Conservation (phyloP, 2,329 filamentous ascomycete genomes). For the Coniella vitis region DNA sequence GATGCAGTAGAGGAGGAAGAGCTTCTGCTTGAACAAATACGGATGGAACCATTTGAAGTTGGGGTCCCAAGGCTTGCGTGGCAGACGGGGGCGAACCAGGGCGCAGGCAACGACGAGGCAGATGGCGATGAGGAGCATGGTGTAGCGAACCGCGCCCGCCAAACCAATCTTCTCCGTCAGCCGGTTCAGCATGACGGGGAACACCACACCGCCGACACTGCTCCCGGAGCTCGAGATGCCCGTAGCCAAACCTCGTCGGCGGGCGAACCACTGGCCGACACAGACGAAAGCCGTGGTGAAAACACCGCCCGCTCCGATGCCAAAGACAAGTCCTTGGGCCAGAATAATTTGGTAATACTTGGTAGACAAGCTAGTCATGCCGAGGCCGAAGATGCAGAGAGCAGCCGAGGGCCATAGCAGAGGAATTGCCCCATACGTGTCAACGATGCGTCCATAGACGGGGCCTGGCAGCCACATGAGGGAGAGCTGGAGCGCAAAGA, state of each 20-base stretch:
- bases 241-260: constrained; percentile 11
- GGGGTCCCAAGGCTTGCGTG: constrained; percentile 23
- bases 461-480: constrained; percentile 18
- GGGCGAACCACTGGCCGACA: constrained; percentile 17
- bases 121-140: constrained; percentile 14
- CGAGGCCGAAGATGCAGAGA: constrained; percentile 17
- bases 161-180: constrained; percentile 6
- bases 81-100: constrained; percentile 21
- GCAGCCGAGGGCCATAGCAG: constrained; percentile 14
- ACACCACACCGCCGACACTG: constrained; percentile 18
- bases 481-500: constrained; percentile 18
- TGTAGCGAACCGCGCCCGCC: constrained; percentile 7
- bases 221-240: constrained; percentile 14
- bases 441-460: constrained; percentile 18
- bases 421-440: constrained; percentile 18
- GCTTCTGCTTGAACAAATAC: constrained; percentile 20
- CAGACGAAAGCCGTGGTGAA: constrained; percentile 13
- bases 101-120: constrained; percentile 11
- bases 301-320: constrained; percentile 14
- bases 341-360: constrained; percentile 19
- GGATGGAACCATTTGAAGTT: constrained; percentile 23
- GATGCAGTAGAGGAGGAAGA: constrained; percentile 21
- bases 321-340: constrained; percentile 14
- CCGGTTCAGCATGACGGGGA: constrained; percentile 15
- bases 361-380: constrained; percentile 16